Conservation (phyloP, 1,284 basidiomycete genomes). For the Ceratobasidium sp. region DNA sequence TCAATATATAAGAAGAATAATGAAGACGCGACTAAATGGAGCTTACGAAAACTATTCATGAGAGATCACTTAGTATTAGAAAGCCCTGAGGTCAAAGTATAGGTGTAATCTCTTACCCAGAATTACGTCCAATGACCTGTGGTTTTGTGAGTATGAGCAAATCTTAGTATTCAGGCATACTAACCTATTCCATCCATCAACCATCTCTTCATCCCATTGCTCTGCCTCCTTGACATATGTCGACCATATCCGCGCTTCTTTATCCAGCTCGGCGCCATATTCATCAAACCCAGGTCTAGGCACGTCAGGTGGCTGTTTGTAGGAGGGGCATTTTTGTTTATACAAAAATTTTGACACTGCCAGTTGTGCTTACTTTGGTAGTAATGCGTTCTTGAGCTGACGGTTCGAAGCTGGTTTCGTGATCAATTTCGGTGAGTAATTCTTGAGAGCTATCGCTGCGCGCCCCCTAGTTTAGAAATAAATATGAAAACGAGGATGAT, state of each 20-base stretch:
- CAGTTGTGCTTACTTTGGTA: slow-evolving; percentile 9
- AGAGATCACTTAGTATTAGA: background rate
- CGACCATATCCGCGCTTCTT: slow-evolving; percentile 33
- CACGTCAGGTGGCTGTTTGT: slow-evolving; percentile 4
- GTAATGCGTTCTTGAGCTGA: slow-evolving; percentile 3
- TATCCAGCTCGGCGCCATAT: slow-evolving; percentile 18
- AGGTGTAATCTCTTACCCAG: background rate
- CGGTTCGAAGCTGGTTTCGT: slow-evolving; percentile 3
- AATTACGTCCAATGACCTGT: slow-evolving; percentile 28
- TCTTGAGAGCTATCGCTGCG: background rate
- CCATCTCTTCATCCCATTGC: slow-evolving; percentile 38
- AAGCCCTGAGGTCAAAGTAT: background rate
- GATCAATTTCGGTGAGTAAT: slow-evolving; percentile 8
- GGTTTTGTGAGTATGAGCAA: background rate
- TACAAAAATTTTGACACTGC: background rate
- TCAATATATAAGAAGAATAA: background rate
- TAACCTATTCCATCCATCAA: slow-evolving; percentile 36
- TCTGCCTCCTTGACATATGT: slow-evolving; percentile 36
- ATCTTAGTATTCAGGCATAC: background rate
- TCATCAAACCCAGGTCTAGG: slow-evolving; percentile 31
- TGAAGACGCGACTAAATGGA: background rate
- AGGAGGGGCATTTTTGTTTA: background rate
- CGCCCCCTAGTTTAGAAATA: too few species aligned
- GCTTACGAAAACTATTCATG: slow-evolving; percentile 31
- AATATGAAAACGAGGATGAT: too few species aligned